Evolutionary conservation across 2,329 filamentous ascomycete genomes (phyloP), one percentile per base, ranked within the genome.

Genomic region (Diaporthe sp.): DNA sequence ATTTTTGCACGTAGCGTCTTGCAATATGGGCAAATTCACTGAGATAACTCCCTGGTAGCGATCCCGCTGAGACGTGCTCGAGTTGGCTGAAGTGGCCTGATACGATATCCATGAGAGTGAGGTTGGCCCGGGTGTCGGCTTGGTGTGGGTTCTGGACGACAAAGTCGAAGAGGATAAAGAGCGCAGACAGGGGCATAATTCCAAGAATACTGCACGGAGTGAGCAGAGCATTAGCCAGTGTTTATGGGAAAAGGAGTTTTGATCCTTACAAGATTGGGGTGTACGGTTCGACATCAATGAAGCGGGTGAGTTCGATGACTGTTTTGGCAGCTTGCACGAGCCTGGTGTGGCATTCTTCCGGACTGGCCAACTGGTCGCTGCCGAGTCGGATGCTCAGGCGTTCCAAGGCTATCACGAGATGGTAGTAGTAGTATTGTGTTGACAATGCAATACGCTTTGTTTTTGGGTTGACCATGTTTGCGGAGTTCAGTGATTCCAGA

Each of bases 161-260:
- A 33, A 78, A 76, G 64, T 78, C 78, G 42, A 79, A 78, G 22
- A 79, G 73, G 60, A 78, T 77, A 47, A 78, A 79, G 3, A 79
- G 60, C 1, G 77, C 77, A 15, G 75, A 73, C 30, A 79, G 38
- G 3, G 77, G 77, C 67, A 77, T 74, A 42, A 75, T 64, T 4
- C 58, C 76, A 15, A 77, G 71, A 19, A 78, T 74, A 38, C 78
- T 79, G 60, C 17, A 28, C 10, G 17, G 13, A 15, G 28, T 4
- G 17, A 54, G 8, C 50, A 54, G 25, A 10, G 22, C 25, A 10
- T n/a, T 10, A 28, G n/a, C 50, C 10, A 13, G 12, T 28, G 28
- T 12, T n/a, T 15, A 28, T 28, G n/a, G 25, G 17, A 28, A 25
- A 28, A 5, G 17, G 5, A 5, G 15, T 30, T 12, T 12, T 28